phyloP scores from a whole-genome alignment of 2,329 filamentous ascomycete species.

The Claviceps sp. region DNA sequence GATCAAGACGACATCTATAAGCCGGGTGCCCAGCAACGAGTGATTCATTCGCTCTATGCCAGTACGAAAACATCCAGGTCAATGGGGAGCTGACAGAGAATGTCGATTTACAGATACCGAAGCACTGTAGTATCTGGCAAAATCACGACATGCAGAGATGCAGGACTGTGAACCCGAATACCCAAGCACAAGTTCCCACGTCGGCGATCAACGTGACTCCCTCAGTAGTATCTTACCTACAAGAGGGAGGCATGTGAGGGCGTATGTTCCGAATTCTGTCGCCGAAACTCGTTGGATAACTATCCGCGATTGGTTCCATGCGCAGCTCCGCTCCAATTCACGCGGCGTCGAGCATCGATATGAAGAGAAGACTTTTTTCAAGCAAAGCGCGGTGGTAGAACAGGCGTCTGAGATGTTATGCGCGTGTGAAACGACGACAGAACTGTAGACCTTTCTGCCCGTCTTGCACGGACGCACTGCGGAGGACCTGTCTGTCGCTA shows the following conservation, averaged over 20 bases:
- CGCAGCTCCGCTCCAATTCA: not conserved
- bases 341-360: not conserved
- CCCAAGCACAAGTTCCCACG: not conserved
- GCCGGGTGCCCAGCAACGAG: slow-evolving; percentile 44
- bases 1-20: slow-evolving; percentile 42
- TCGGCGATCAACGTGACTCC: not conserved
- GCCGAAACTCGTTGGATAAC: not conserved
- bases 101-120: slow-evolving; percentile 30
- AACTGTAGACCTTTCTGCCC: no score
- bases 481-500: not conserved
- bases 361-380: not conserved
- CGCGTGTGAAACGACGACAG: no score
- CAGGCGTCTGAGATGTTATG: not conserved
- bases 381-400: not conserved
- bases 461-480: not conserved
- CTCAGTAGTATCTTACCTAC: not conserved
- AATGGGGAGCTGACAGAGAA: slow-evolving; percentile 31
- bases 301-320: not conserved
- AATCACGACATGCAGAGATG: not conserved
- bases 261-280: not conserved
- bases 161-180: not conserved
- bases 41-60: slow-evolving; percentile 33
- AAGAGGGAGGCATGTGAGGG: not conserved
- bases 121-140: slow-evolving; percentile 24
- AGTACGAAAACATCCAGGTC: slow-evolving; percentile 42